A percentile compares a stretch with the other conserved stretches of the same genome.
Evolutionary conservation across 495 filamentous ascomycete genomes (phyloP).

Genomic region (Aspergillus incahuasiensis): DNA sequence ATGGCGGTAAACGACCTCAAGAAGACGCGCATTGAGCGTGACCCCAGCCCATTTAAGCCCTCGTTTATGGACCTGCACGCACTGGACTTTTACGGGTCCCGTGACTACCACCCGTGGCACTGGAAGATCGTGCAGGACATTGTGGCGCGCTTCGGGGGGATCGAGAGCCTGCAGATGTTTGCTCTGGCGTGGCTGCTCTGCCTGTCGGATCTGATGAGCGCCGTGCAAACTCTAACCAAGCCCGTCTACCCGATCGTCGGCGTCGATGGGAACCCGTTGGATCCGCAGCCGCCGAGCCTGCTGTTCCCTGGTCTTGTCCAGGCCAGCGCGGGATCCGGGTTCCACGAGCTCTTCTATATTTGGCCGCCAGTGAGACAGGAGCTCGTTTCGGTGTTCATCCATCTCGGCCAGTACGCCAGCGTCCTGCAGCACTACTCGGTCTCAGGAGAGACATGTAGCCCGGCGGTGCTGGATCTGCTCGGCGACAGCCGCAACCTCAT

Average conservation of each 20-base stretch:
- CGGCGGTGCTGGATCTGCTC: neutral
- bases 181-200: slow-evolving; percentile 8
- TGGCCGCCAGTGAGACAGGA: neutral
- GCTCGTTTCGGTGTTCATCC: neutral
- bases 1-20: slow-evolving; percentile 5
- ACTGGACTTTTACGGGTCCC: slow-evolving; percentile 11
- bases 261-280: neutral
- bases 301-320: neutral
- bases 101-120: slow-evolving; percentile 8
- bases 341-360: slow-evolving; percentile 1
- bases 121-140: slow-evolving; percentile 4
- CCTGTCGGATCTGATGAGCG: slow-evolving; percentile 3
- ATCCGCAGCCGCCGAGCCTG: neutral
- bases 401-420: neutral
- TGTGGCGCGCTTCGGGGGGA: slow-evolving; percentile 5
- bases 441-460: neutral
- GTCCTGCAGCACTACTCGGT: slow-evolving; percentile 4
- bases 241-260: slow-evolving; percentile 4
- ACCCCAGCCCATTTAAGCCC: slow-evolving; percentile 8
- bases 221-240: neutral
- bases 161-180: slow-evolving; percentile 2
- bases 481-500: slow-evolving; percentile 3
- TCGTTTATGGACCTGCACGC: slow-evolving; percentile 1
- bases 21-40: neutral
- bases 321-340: neutral